Base-by-base conservation (phyloP, 352 stramenopile species). In the Globisporangium nunn region DNA sequence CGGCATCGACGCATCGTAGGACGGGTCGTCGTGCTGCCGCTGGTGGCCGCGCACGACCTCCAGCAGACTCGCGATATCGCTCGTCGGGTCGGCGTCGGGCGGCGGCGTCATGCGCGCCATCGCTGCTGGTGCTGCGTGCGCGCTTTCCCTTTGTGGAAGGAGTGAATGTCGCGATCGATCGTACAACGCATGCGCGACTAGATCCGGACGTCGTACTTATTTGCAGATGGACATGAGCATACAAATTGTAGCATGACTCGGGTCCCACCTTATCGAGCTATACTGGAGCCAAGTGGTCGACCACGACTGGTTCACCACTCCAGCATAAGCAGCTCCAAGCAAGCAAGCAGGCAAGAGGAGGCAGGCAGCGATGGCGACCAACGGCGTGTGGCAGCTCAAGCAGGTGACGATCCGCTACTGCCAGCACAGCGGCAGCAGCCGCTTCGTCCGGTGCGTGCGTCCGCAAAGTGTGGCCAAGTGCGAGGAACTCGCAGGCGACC, bases 361-460 rank as follows among this genome's bases (percentile, higher is more conserved):
- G 7, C 35, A 40, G 40, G 46, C 23, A 52, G 28, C 37, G 29
- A 90, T 90, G 79, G 79, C 79, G 66, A 90, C 79, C 51, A 80
- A 82, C 43, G 79, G 79, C 52, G 75, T 88, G 63, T 90, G 79
- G 79, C 79, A 90, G 62, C 67, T 90, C 49, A 78, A 90, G 71
- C 63, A 90, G 64, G 64, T 90, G 64, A 90, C 79, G 65, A 87
- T 90, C 57, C 79, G 79, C 49, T 90, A 90, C 77, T 90, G 79
- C 60, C 79, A 90, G 64, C 70, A 90, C 63, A 63, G 79, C 46
- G 79, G 79, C 52, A 90, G 79, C 71, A 95, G 85, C 67, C 78
- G 78, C 58, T 75, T 91, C 61, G 68, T 93, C 43, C 67, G 82
- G 70, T 83, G 67, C 40, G 59, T 55, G 15, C 23, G 6, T 1